Evolutionary conservation across 2,329 filamentous ascomycete species (phyloP), one percentile per base, ranked within the genome.

Genomic region (Karstenula rhodostoma): DNA sequence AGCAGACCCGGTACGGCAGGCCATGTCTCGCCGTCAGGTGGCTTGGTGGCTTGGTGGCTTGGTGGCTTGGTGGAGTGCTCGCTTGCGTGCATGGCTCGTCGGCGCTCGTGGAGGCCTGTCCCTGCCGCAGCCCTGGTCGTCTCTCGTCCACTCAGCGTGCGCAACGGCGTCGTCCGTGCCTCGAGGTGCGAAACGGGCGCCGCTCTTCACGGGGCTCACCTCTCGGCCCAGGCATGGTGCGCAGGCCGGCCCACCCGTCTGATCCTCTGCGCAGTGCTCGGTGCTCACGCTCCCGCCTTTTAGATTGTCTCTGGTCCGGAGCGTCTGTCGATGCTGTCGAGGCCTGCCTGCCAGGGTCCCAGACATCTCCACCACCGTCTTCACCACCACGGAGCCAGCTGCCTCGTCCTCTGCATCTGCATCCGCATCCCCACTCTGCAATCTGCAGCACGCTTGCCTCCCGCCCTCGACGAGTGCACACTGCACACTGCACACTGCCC

Each of bases 331-430:
- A 6, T 32, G 29, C 72, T 69, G 68, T 72, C 69, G 69, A 67
- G 63, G 67, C 61, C 65, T 57, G 59, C 56, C 61, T n/a, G 62
- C 54, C 51, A 68, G 68, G 62, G 57, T 65, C 71, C 72, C 71
- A 73, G 71, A 69, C 64, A 73, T 76, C 70, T 73, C 73, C 73
- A 74, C 68, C 68, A 69, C 67, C 73, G 72, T 68, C 64, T 64
- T 62, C 67, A 70, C 73, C 69, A 65, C 65, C 61, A 59, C 64
- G 35, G 63, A 57, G 56, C 60, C 61, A 12, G 12, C 47, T 50
- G 19, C 22, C 33, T 27, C 13, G 5, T 27, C 32, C 19, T 49
- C 44, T 29, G 27, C 54, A 22, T 44, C n/a, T 46, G 19, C 43
- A 23, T 32, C 29, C 47, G 35, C 49, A 44, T n/a, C n/a, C n/a